Base-by-base conservation (phyloP, 768 basidiomycete species). In the Podaxis sp. region DNA sequence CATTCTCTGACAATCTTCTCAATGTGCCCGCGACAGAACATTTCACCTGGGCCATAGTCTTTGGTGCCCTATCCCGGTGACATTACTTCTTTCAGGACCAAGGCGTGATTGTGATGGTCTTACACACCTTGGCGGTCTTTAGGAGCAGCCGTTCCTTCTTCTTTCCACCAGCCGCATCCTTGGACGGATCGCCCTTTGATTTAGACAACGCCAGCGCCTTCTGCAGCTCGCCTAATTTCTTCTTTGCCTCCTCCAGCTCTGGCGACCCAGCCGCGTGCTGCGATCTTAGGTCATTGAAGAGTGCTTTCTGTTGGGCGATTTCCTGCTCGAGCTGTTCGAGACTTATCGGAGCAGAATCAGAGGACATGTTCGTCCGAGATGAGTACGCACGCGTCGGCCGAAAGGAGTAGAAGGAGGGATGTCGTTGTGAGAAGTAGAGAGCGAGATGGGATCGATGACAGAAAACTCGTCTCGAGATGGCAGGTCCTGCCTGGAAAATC, bases 31-130 rank as follows among this genome's bases (percentile, higher is more conserved):
- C 96, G 88, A 65, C 96, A 89, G 72, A 90, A 87, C 85, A 95
- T 96, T 71, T 98, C 95, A 14, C 81, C 83, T 16, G 96, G 93
- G 46, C 91, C 89, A 74, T 93, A 98, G 74, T 99, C 97, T 53
- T 93, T 85, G 16, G 97, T 98, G 37, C 97, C 97, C 91, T 96
- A 50, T 25, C 27, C 11, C 36, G 21, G 35, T 4, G 14, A 18
- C 36, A 52, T 37, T 5, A 48, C 38, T 36, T 37, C 13, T 40
- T 13, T 23, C 13, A 18, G 9, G 11, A 28, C 18, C 7, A 32
- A 38, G 3, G 4, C 32, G 4, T n/a, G 37, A n/a, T 11, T n/a
- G 46, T 23, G 14, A 2, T 44, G 23, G 35, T 21, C 27, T 11
- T 32, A 66, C 86, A 59, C 57, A 91, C 94, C 85, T 99, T 98